Evolutionary conservation across 805 yeast genomes (phyloP).

Genomic region (Hyphopichia homilentoma): DNA sequence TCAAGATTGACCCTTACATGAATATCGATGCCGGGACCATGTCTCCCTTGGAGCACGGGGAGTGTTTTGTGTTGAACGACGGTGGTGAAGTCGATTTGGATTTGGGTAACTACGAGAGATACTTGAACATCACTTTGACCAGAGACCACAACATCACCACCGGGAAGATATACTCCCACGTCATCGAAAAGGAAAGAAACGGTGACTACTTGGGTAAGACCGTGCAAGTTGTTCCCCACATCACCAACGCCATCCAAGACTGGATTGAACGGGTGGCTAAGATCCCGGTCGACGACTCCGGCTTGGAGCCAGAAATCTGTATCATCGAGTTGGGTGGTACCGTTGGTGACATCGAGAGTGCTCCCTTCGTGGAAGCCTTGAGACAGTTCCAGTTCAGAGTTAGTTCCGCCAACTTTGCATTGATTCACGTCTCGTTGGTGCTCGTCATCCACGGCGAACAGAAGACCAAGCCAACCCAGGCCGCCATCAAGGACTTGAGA

Average conservation of each 20-base stretch:
- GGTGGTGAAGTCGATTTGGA: constrained; percentile 99
- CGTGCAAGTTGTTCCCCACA: constrained; percentile 99
- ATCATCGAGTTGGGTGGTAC: constrained; percentile 98
- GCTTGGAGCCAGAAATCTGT: constrained; percentile 91
- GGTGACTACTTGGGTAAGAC: constrained; percentile 98
- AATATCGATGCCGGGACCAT: constrained; percentile 99
- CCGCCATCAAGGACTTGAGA: constrained; percentile 95
- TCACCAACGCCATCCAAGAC: constrained; percentile 95
- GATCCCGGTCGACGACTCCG: constrained; percentile 88
- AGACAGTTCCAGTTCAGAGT: constrained; percentile 99
- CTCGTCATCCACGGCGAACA: constrained; percentile 99
- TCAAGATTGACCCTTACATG: constrained; percentile 98
- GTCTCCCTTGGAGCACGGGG: constrained; percentile 99
- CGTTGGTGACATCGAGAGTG: constrained; percentile 98
- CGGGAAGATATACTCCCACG: constrained; percentile 93
- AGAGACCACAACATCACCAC: constrained; percentile 96
- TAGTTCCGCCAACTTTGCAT: constrained; percentile 88
- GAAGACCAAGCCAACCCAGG: constrained; percentile 99
- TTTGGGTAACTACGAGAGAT: constrained; percentile 96
- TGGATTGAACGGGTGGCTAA: constrained; percentile 94
- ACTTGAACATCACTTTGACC: constrained; percentile 88
- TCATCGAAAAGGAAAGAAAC: constrained; percentile 89
- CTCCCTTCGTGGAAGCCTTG: constrained; percentile 97
- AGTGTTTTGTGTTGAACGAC: constrained; percentile 94
- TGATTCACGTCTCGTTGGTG: constrained; percentile 94